A percentile compares a stretch with the other conserved stretches of the same genome.
Conservation (phyloP, 169 alveolate species). For the Cryptosporidium parvum region DNA sequence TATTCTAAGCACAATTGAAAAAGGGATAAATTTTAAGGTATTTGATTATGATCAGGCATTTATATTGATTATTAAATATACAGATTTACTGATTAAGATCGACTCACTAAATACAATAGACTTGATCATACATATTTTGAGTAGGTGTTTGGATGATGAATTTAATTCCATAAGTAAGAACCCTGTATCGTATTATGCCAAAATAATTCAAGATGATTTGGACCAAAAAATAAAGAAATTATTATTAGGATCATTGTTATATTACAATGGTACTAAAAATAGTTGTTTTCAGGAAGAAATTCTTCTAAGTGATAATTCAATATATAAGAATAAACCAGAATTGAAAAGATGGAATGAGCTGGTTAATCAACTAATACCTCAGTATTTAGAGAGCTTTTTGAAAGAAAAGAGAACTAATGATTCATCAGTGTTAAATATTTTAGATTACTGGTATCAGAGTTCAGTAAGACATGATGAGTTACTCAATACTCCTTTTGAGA, state of each 20-base stretch:
- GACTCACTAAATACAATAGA: slow-evolving; percentile 59
- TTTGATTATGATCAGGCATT: slow-evolving; percentile 39
- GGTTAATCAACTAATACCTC: slow-evolving; percentile 24
- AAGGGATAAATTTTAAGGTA: slow-evolving; percentile 42
- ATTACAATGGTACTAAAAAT: neutral
- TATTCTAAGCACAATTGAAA: slow-evolving; percentile 41
- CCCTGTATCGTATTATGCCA: neutral
- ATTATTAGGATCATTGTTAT: neutral
- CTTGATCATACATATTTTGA: slow-evolving; percentile 22
- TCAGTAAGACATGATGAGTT: slow-evolving; percentile 10
- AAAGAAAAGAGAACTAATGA: slow-evolving; percentile 20
- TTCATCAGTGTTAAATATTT: neutral
- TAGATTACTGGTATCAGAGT: slow-evolving; percentile 53
- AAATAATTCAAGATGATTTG: slow-evolving; percentile 8
- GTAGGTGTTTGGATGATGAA: slow-evolving; percentile 21
- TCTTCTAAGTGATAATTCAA: slow-evolving; percentile 2
- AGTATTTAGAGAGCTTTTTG: slow-evolving; percentile 11
- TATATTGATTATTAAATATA: slow-evolving; percentile 15
- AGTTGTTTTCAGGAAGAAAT: neutral
- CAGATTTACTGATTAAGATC: slow-evolving; percentile 22
- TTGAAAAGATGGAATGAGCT: slow-evolving; percentile 38
- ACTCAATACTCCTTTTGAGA: slow-evolving; percentile 24
- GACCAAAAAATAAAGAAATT: slow-evolving; percentile 3
- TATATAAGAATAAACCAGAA: neutral
- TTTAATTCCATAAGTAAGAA: neutral